Base-by-base conservation (phyloP, 2,329 filamentous ascomycete genomes). In the Fusarium lateritium region DNA sequence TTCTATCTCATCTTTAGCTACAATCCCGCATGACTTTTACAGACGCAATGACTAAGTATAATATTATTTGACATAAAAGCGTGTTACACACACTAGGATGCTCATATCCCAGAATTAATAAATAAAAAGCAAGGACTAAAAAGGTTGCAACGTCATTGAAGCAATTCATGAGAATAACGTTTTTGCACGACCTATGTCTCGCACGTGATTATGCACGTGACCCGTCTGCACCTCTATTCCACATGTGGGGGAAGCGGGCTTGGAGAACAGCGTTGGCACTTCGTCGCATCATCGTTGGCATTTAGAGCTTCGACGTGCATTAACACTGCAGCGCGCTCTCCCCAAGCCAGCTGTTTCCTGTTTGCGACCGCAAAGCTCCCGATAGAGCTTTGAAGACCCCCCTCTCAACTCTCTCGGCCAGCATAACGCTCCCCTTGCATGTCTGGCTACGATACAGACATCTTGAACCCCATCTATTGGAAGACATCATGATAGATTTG, bases 401-500 rank as follows among this genome's bases (percentile, higher is more conserved):
- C 31, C 47, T 43, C 45, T 26, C 26, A 31, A 31, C 43, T 31
- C 46, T 26, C 44, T 60, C 56, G 54, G 65, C 57, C 67, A 62
- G 57, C 62, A 65, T 62, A 54, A 51, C 56, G 60, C 53, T 46
- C 51, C 55, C 62, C 46, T 67, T 49, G 69, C 72, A 73, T 74
- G 56, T 47, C 63, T 70, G 62, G 72, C 59, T 64, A 65, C 69
- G 65, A 73, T 62, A 65, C 69, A 67, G 59, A 62, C 62, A 70
- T 68, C 60, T 68, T 62, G 65, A 63, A 69, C 66, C 54, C 59
- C 45, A 58, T 65, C 49, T 55, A 69, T 67, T 72, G 73, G 69
- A 75, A 77, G 78, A 77, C 80, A 82, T 72, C 75, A 82, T 82
- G 80, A 80, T 79, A 79, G 74, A 75, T 78, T 82, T 79, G 77